phyloP scores from a whole-genome alignment of 2,329 filamentous ascomycete genomes.

The Aureobasidium sp. region DNA sequence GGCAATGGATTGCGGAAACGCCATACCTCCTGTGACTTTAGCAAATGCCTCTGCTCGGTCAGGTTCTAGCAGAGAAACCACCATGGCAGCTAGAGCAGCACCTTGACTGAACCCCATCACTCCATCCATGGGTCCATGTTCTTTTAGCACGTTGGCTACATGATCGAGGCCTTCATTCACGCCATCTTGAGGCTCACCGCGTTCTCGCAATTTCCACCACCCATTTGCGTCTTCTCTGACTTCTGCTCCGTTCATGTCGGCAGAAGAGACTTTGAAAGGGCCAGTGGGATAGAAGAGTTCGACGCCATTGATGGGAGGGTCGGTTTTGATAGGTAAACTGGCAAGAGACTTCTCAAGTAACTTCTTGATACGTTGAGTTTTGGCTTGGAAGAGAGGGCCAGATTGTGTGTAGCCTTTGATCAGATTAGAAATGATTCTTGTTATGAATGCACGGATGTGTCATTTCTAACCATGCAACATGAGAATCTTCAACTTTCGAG shows the following conservation, averaged over 20 bases:
- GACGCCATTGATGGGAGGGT: slow-evolving; percentile 31
- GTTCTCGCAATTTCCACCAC: slow-evolving; percentile 63
- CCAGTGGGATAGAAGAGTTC: slow-evolving; percentile 42
- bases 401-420: slow-evolving; percentile 72
- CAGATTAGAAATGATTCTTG: background rate
- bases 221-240: slow-evolving; percentile 42
- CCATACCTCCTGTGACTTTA: slow-evolving; percentile 34
- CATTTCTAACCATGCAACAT: slow-evolving; percentile 36
- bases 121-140: slow-evolving; percentile 64
- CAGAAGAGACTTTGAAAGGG: slow-evolving; percentile 34
- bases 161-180: slow-evolving; percentile 58
- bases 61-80: slow-evolving; percentile 64
- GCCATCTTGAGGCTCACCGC: slow-evolving; percentile 53
- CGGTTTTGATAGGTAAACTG: slow-evolving; percentile 44
- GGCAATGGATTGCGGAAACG: slow-evolving; percentile 45
- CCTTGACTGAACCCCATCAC: slow-evolving; percentile 81
- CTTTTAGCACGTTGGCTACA: slow-evolving; percentile 55
- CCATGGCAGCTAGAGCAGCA: slow-evolving; percentile 62
- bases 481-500: slow-evolving; percentile 35
- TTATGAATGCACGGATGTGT: background rate
- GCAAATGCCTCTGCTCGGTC: slow-evolving; percentile 42
- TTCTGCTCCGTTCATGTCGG: slow-evolving; percentile 53
- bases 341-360: slow-evolving; percentile 64
- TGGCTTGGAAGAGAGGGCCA: slow-evolving; percentile 73
- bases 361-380: slow-evolving; percentile 82